Evolutionary conservation across 257 asterid genomes (phyloP), one percentile per base, ranked within the genome.

Genomic region (Ajuga chamaepitys): DNA sequence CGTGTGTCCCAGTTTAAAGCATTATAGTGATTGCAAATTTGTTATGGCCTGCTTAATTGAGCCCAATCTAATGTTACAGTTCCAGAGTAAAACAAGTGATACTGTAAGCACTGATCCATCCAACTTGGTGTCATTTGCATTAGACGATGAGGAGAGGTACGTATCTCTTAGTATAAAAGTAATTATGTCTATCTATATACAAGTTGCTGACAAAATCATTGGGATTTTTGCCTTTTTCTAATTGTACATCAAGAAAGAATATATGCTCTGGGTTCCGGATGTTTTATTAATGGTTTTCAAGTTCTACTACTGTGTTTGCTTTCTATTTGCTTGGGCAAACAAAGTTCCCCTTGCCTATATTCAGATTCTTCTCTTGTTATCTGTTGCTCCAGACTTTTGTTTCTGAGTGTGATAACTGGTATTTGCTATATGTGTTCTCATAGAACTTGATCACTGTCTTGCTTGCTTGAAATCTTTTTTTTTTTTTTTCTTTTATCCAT

Each of bases 141-240:
- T 75, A 48, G 83, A 94, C 58, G 89, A 90, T 4, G 96, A 85
- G 64, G 97, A 90, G 77, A 94, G 99, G 97, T 94, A 76, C 37
- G 41, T 17, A 56, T 74, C 67, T 22, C 46, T 74, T 63, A 58
- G 26, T 26, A 11, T 67, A 9, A 28, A 72, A 45, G 4, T 58
- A 45, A 11, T 68, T 54, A 5, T 62, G 54, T 52, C 37, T 9
- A 24, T 58, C 37, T 22, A 35, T 50, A 42, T 26, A 51, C 56
- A 28, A 8, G 3, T 8, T 20, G 41, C 65, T 34, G 37, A 25
- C 59, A 17, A 34, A 21, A 58, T 37, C 47, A 34, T 5, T 9
- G 21, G 46, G 20, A 9, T 46, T 54, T 10, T 2, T 55, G 10
- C 18, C 21, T 38, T 42, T 13, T 20, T 35, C 35, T 40, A 22